Conservation (phyloP, 1,139 yeast species). For the Nakaseomyces kungkrabaensis region DNA sequence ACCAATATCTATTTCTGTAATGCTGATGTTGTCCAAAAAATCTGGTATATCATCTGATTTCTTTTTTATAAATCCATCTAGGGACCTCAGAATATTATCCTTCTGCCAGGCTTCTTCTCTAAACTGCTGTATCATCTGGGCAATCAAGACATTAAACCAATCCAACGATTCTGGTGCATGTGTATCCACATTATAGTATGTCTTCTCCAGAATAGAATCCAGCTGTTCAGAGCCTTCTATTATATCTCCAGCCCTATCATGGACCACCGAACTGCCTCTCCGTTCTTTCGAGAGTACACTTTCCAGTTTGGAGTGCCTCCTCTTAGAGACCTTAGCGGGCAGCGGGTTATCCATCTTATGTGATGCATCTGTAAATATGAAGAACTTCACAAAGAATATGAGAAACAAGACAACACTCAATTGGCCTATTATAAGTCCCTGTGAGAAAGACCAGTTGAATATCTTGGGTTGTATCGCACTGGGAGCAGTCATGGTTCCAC, state of each 20-base stretch:
- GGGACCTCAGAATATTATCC: constrained; percentile 73
- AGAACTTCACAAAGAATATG: constrained; percentile 69
- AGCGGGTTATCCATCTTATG: constrained; percentile 16
- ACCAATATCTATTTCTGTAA: constrained; percentile 87
- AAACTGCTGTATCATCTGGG: constrained; percentile 80
- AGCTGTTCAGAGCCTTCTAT: constrained; percentile 27
- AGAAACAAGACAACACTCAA: constrained; percentile 69
- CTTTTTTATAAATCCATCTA: constrained; percentile 42
- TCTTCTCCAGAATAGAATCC: constrained; percentile 65
- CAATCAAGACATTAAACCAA: constrained; percentile 92
- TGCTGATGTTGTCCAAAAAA: constrained; percentile 63
- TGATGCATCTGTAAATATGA: constrained; percentile 65
- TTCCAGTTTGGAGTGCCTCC: constrained; percentile 23
- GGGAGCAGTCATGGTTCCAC: not conserved
- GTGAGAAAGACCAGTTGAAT: constrained; percentile 53
- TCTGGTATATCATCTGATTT: constrained; percentile 49
- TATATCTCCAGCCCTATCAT: constrained; percentile 16
- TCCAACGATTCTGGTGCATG: constrained; percentile 88
- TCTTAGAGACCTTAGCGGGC: constrained; percentile 10
- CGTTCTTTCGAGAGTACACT: constrained; percentile 27
- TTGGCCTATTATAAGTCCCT: constrained; percentile 77
- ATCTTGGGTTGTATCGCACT: not conserved
- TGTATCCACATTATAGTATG: constrained; percentile 80
- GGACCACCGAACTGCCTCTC: constrained; percentile 16
- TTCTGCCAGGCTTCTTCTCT: constrained; percentile 77